Base-by-base conservation (phyloP, 371 early-diverging fungal species). In the Actinomortierella wolfii region DNA sequence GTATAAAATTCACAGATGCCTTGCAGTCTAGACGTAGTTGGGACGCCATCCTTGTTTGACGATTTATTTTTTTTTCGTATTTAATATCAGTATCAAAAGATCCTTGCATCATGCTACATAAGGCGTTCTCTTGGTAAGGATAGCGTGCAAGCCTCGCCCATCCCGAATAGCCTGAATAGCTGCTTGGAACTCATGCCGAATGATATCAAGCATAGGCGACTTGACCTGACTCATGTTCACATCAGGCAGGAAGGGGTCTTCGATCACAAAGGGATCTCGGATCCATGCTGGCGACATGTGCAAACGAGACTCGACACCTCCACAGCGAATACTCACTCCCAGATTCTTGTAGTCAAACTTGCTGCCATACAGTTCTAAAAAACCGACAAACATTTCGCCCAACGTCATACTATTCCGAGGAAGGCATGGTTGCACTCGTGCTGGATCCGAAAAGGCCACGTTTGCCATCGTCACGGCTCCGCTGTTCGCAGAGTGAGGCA, bases 171-270 rank as follows among this genome's bases (percentile, higher is more conserved):
- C 74, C 48, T 59, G 74, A 2, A 66, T 59, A 14, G 74, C 74
- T 7, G 74, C 74, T 42, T 73, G 74, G 29, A 73, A 73, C 50
- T 73, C 74, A 20, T 73, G 74, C 39, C 74, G 62, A 23, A 73
- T 56, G 18, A 73, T 58, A 39, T 67, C 65, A 59, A 73, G 61
- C 74, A 73, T 73, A 11, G 34, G 34, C 11, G 34, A 34, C 11
- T 34, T 34, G 29, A 55, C 54, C 44, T 63, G 56, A 15, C 21
- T 11, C 49, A 42, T 49, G 29, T 73, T 73, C 18, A 67, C 46
- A n/a, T 73, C 74, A 2, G 59, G 40, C 17, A 73, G 54, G 44
- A 73, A 73, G 0, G 74, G 74, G 42, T 73, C 74, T 21, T 73
- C 74, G 1, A 73, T 67, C 21, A 59, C 63, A 56, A 73, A 73